These are phyloP conservation scores for Corymbia citriodora DNA, from an alignment of 441 rosid species.

Conservation along the genomic window DNA sequence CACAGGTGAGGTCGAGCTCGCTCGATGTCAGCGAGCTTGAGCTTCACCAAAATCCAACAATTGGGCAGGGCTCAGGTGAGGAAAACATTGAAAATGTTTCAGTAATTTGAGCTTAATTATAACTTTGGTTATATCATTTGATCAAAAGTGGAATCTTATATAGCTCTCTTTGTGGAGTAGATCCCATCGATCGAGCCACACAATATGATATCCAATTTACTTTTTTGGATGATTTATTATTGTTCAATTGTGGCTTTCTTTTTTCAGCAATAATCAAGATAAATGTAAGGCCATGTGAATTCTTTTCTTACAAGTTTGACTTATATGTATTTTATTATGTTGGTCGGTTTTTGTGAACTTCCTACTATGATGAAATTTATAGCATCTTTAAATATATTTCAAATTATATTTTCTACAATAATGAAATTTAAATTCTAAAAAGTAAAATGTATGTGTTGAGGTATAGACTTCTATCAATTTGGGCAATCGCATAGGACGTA, in stretches of 20 bases:
- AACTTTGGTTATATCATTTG: rapidly evolving
- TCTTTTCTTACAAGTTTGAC: too few species aligned
- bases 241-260: not conserved
- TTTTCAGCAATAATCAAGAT: not conserved
- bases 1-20: too few species aligned
- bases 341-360: too few species aligned
- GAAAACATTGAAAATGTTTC: too few species aligned
- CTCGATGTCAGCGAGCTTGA: too few species aligned
- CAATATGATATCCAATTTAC: rapidly evolving
- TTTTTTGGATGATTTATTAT: not conserved
- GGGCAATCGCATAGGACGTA: rapidly evolving
- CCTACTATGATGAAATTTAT: too few species aligned
- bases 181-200: rapidly evolving
- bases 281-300: too few species aligned
- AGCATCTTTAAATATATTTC: too few species aligned
- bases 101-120: not conserved
- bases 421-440: not conserved
- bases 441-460: not conserved
- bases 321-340: too few species aligned
- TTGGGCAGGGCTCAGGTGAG: not conserved
- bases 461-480: not conserved
- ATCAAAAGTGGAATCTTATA: not conserved
- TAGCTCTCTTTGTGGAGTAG: not conserved
- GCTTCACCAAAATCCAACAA: too few species aligned
- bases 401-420: too few species aligned